Base-by-base conservation (phyloP, 345 rosid genomes). In the Dovyalis caffra region DNA sequence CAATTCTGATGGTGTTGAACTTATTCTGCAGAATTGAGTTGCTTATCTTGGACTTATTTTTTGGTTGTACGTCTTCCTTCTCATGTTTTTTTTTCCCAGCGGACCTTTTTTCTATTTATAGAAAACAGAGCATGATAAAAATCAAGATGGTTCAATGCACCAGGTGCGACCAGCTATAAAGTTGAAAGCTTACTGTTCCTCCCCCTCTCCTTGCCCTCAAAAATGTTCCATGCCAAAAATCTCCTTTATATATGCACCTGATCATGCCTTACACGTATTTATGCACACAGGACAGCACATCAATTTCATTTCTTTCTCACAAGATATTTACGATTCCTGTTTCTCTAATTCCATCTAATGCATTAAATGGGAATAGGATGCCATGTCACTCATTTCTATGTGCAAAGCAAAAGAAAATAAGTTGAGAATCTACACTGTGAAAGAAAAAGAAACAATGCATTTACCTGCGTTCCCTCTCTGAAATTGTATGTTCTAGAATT, bases 381-480 rank as follows among this genome's bases (percentile, higher is more conserved):
- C 11, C 51, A 65, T 51, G 21, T 16, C 64, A 64, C 2, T 49
- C 63, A 16, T 25, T 33, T 3, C 9, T 25, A 35, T 62, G 49
- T 34, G 16, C 28, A 62, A 31, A 16, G 37, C 37, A 62, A 31
- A 29, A 31, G 35, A 62, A 14, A 62, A 37, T 12, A 4, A 63
- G 38, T 14, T 6, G 47, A 64, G 35, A 62, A 32, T 6, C 8
- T n/a, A 12, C 38, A 68, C 2, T 25, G 6, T 7, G 38, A 71
- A 65, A 34, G 25, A 10, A 72, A 40, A 66, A 45, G 16, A 15
- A 25, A 60, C 61, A 23, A 74, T 70, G 60, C 35, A 74, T 66
- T 80, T 84, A 95, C 99, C 99, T 95, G 82, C 97, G 97, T 77
- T 95, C 99, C 82, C 95, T 95, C 83, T 95, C 99, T 38, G 98